Evolutionary conservation across 2,329 filamentous ascomycete genomes (phyloP), one percentile per base, ranked within the genome.

Genomic region (Metarhizium anisopliae): DNA sequence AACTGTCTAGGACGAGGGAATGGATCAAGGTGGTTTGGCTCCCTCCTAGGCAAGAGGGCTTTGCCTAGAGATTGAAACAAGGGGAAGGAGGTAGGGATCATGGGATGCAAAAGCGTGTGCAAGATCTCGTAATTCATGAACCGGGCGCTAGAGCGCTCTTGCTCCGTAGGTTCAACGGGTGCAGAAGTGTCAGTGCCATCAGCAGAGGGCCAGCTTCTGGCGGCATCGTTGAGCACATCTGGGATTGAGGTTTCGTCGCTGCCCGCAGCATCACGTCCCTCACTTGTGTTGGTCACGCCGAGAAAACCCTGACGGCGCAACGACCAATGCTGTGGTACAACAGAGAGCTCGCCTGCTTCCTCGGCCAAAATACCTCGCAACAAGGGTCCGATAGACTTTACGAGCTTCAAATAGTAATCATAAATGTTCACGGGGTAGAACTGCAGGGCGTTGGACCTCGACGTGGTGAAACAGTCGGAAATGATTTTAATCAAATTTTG

Each of bases 11-110:
- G 72, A 59, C 81, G 71, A 55, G 76, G 64, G 60, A 77, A 86
- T 2, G 74, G 64, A 62, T 96, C 91, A 32, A 83, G 78, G 42
- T 70, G 67, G 32, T 67, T 65, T 36, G 65, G 61, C 59, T 84
- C 84, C 52, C 91, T 84, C 57, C 90, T 87, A 47, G 84, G 83
- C 4, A 95, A 78, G 25, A 97, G 75, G 16, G 87, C 83, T 68
- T 90, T 94, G 13, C 93, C 93, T 47, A 97, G 75, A 1, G 85
- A 86, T 65, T 95, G 90, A 66, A 96, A 87, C 62, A 97, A 88
- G 0, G 88, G 86, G 18, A 90, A 87, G n/a, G 92, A 87, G 3
- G 86, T 86, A 8, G 85, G 84, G 25, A 92, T 85, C 62, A 95
- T 81, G 38, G 89, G 86, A 63, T 87, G 86, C 13, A 97, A 78